Percentiles rank a stretch among this genome's conserved stretches.
Conservation (phyloP, 148 eudicot species). For the Rhododendron molle region DNA sequence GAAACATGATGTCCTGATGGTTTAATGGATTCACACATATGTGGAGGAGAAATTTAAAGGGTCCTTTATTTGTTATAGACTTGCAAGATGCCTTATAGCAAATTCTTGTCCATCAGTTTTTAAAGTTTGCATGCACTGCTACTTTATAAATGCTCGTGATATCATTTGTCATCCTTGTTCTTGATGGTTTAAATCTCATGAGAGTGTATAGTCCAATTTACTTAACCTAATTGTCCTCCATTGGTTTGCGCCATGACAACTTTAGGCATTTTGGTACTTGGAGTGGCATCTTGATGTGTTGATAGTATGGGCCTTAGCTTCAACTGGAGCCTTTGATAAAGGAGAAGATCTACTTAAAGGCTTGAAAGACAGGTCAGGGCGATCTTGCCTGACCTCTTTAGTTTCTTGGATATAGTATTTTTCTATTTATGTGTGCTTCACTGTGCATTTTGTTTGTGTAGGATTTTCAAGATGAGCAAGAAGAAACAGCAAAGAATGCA, state of each 20-base stretch:
- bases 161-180: no score
- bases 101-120: background rate
- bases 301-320: conserved; percentile 66
- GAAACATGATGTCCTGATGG: background rate
- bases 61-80: background rate
- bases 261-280: conserved; percentile 56
- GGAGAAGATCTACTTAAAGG: conserved; percentile 62
- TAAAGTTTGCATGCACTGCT: background rate
- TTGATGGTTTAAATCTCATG: background rate
- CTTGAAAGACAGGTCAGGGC: conserved; percentile 49
- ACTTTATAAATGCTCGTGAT: background rate
- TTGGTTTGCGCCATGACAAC: background rate
- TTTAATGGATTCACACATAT: background rate
- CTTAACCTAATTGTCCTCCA: background rate
- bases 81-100: background rate
- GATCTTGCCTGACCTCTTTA: background rate
- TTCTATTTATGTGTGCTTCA: background rate
- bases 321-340: conserved; percentile 35
- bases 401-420: background rate
- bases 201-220: background rate
- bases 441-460: conserved; percentile 18
- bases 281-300: conserved; percentile 90
- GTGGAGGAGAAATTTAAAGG: background rate
- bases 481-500: conserved; percentile 60
- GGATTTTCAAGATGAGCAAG: conserved; percentile 63